A percentile compares a stretch with the other conserved stretches of the same genome.
phyloP scores from a whole-genome alignment of 2,329 filamentous ascomycete species.

The Xylaria sp. region DNA sequence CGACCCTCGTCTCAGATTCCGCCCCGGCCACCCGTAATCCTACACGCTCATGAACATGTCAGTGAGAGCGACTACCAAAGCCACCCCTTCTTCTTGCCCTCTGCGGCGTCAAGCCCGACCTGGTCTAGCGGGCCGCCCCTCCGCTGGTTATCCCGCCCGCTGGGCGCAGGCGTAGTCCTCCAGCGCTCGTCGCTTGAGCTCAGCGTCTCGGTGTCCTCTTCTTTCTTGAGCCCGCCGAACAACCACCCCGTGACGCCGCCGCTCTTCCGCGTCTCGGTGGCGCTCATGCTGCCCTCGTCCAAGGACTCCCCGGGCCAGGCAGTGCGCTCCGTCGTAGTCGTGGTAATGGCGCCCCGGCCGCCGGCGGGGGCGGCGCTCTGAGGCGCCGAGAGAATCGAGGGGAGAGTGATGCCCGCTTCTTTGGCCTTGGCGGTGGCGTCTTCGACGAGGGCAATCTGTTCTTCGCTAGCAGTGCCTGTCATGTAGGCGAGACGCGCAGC shows the following conservation, averaged over 20 bases:
- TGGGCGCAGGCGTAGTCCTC: conserved; percentile 4
- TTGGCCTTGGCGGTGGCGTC: conserved; percentile 58
- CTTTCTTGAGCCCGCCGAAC: conserved; percentile 46
- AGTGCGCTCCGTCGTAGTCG: conserved; percentile 35
- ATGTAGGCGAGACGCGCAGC: conserved; percentile 65
- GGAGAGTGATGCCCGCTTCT: conserved; percentile 52
- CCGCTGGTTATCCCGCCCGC: conserved; percentile 57
- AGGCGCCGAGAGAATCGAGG: conserved; percentile 56
- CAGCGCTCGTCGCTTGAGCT: conserved; percentile 26
- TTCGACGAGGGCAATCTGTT: conserved; percentile 62
- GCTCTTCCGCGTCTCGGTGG: conserved; percentile 30
- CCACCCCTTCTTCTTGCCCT: conserved; percentile 54
- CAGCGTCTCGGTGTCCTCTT: conserved; percentile 28
- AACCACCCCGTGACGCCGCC: conserved; percentile 45
- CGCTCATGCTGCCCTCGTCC: conserved; percentile 26
- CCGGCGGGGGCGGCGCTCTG: conserved; percentile 29
- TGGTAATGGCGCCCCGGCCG: conserved; percentile 43
- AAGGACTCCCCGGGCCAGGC: neutral
- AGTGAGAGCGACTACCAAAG: conserved; percentile 43
- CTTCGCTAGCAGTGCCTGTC: conserved; percentile 60
- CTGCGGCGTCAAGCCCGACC: conserved; percentile 47
- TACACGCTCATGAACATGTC: neutral
- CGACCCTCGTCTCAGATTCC: no score
- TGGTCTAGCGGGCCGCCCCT: conserved; percentile 58
- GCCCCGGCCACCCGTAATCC: no score